These are phyloP conservation scores for Mrakia frigida DNA, from an alignment of 768 basidiomycete genomes.

Conservation along the genomic window DNA sequence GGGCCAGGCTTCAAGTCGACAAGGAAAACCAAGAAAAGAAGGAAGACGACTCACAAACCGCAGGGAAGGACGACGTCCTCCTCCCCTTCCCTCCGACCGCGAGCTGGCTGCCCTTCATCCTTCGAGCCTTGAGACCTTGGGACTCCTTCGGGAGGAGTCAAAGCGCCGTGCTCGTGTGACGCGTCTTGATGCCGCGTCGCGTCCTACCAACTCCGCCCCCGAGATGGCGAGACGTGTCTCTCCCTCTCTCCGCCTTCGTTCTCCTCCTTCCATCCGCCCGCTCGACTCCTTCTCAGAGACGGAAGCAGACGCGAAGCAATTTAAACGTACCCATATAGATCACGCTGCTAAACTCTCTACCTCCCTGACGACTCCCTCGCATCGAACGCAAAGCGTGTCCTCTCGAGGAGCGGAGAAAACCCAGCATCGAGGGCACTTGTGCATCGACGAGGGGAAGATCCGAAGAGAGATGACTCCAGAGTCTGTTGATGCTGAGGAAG, in stretches of 20 bases:
- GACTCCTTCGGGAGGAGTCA: too few relatives aligned
- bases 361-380: slow-evolving; percentile 42
- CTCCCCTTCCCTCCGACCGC: too few relatives aligned
- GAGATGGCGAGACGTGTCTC: background rate
- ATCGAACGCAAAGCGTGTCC: slow-evolving; percentile 63
- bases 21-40: too few relatives aligned
- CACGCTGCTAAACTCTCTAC: background rate
- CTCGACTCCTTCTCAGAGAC: too few relatives aligned
- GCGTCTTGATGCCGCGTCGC: background rate
- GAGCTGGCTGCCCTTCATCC: too few relatives aligned
- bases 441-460: slow-evolving; percentile 51
- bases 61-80: too few relatives aligned
- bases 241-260: background rate
- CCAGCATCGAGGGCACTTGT: slow-evolving; percentile 92
- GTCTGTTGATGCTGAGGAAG: slow-evolving; percentile 44
- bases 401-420: slow-evolving; percentile 56
- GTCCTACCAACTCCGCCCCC: background rate
- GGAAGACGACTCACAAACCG: too few relatives aligned
- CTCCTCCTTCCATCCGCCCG: background rate
- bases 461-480: slow-evolving; percentile 21
- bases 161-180: too few relatives aligned
- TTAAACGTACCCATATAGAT: background rate
- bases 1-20: too few relatives aligned
- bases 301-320: background rate
- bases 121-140: too few relatives aligned